These are phyloP conservation scores for Microsporum canis DNA, from an alignment of 2,329 filamentous ascomycete species.

Conservation along the genomic window DNA sequence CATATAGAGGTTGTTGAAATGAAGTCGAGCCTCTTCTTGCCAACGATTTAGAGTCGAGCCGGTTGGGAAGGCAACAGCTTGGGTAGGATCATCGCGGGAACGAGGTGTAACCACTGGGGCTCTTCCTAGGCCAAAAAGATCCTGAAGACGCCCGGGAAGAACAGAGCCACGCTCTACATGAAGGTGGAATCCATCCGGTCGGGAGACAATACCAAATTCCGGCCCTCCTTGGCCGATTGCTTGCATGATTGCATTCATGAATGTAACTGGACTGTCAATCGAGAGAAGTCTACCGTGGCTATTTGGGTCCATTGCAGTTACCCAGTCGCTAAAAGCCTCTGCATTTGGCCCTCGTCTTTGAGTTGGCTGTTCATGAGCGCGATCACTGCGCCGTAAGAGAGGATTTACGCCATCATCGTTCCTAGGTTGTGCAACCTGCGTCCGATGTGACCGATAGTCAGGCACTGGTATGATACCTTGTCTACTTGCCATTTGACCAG, in stretches of 20 bases:
- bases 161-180: conserved; percentile 43
- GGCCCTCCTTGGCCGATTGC: conserved; percentile 39
- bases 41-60: conserved; percentile 65
- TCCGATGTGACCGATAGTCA: conserved; percentile 36
- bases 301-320: conserved; percentile 40
- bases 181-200: conserved; percentile 43
- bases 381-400: conserved; percentile 56
- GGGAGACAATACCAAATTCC: conserved; percentile 33
- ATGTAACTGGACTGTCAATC: conserved; percentile 43
- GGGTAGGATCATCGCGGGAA: conserved; percentile 43
- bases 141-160: conserved; percentile 45
- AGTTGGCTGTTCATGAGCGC: conserved; percentile 22
- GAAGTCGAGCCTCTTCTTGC: conserved; percentile 77
- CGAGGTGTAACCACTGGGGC: conserved; percentile 18
- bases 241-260: conserved; percentile 48
- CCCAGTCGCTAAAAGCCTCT: conserved; percentile 42
- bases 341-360: conserved; percentile 28
- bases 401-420: conserved; percentile 80
- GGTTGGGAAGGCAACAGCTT: conserved; percentile 63
- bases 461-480: conserved; percentile 31
- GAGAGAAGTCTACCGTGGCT: conserved; percentile 35
- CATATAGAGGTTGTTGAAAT: conserved; percentile 58
- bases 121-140: conserved; percentile 28
- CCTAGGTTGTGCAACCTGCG: conserved; percentile 40
- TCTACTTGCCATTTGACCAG: conserved; percentile 46